Base-by-base conservation (phyloP, 2,329 filamentous ascomycete genomes). In the Xylariaceae sp. region DNA sequence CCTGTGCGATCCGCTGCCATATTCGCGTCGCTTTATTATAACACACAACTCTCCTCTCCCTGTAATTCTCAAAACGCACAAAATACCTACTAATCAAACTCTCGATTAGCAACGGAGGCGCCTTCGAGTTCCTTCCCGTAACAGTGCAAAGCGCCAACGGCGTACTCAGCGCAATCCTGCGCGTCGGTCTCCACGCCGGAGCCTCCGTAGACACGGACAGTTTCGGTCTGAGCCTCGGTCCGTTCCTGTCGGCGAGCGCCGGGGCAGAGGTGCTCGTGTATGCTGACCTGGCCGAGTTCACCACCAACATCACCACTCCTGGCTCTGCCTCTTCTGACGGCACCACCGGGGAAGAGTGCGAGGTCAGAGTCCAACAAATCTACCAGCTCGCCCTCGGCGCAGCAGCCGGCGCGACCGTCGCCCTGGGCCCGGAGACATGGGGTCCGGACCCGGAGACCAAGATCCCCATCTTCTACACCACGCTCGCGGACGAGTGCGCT, bases 101-200 rank as follows among this genome's bases (percentile, higher is more conserved):
- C n/a, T n/a, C n/a, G n/a, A 12, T 26, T 3, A 76, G 71, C 31
- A 67, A 70, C 3, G 72, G 72, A 5, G 74, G 69, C 0, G 54
- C 65, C 11, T 78, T 77, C 42, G 72, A 77, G 40, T 76, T 77
- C 40, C 64, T 79, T 1, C 74, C 75, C 0, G 69, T 78, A 3
- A 71, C 62, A 0, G 57, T 78, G 21, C 55, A 66, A 42, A 66
- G 60, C 19, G 64, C 62, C 8, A 61, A 57, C 5, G 64, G 64
- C 0, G 50, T 67, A 0, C 55, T 78, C 8, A 65, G 61, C 0
- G 74, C 70, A 0, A 54, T 67, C 0, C 60, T 79, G 0, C 68
- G 70, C 4, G 45, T 77, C 2, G 67, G 66, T 8, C 50, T 70
- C 1, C 63, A 68, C 21, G 64, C 67, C 3, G 73, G 72, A 9